Evolutionary conservation across 306 rosid species (phyloP).

Genomic region (Acacia confusa): DNA sequence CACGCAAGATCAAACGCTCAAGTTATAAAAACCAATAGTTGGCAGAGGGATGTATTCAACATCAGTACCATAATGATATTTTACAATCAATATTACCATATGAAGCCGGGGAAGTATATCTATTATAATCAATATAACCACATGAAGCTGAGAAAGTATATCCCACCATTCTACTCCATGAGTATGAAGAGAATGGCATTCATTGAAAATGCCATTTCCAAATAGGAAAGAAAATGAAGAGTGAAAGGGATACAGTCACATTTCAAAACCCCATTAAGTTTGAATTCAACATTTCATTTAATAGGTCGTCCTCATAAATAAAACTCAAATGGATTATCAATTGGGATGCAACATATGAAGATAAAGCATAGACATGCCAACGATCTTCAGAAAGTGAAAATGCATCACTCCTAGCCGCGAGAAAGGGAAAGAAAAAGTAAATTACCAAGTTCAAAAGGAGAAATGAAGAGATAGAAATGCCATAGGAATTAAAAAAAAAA

Average conservation of each 20-base stretch:
- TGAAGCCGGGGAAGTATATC: slow-evolving; percentile 10
- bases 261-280: slow-evolving; percentile 9
- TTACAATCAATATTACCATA: slow-evolving; percentile 4
- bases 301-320: not conserved
- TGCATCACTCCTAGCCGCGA: not conserved
- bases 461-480: slow-evolving; percentile 11
- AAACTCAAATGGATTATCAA: not conserved
- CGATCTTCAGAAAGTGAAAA: not conserved
- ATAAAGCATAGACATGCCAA: not conserved
- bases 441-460: slow-evolving; percentile 10
- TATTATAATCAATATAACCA: slow-evolving; percentile 3
- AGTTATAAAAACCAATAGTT: slow-evolving; percentile 9
- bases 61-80: not conserved
- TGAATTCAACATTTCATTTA: slow-evolving; percentile 13
- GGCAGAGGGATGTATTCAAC: not conserved
- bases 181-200: slow-evolving; percentile 10
- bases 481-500: slow-evolving; percentile 21
- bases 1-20: not conserved
- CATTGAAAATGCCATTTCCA: slow-evolving; percentile 16
- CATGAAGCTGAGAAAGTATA: slow-evolving; percentile 5
- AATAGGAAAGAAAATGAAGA: slow-evolving; percentile 16
- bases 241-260: slow-evolving; percentile 20
- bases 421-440: not conserved
- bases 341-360: slow-evolving; percentile 4
- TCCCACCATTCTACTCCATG: not conserved